Evolutionary conservation across 2,329 filamentous ascomycete genomes (phyloP).

Genomic region (Colletotrichum tropicale): DNA sequence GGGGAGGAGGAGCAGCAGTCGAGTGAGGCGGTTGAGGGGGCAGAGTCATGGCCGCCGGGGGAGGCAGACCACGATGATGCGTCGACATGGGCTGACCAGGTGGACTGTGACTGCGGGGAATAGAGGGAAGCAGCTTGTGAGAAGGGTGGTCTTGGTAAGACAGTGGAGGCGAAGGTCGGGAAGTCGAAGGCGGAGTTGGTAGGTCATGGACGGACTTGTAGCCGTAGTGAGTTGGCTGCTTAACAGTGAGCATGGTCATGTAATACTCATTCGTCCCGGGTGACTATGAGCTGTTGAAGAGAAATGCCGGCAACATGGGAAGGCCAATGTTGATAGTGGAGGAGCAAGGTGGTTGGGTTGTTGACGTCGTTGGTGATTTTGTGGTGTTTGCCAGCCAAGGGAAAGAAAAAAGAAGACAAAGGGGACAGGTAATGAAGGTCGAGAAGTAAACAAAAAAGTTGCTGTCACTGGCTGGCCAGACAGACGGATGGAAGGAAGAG

Average conservation of each 20-base stretch:
- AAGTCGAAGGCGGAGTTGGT: conserved; percentile 61
- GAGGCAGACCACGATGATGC: conserved; percentile 72
- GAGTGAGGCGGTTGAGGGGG: conserved; percentile 48
- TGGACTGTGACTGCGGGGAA: conserved; percentile 51
- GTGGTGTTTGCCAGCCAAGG: not conserved
- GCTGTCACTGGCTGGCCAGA: conserved; percentile 16
- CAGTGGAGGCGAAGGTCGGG: conserved; percentile 60
- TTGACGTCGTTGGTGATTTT: not conserved
- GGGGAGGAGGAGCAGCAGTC: conserved; percentile 12
- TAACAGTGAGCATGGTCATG: conserved; percentile 65
- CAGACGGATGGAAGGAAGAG: conserved; percentile 19
- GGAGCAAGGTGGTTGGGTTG: not conserved
- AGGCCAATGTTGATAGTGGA: not conserved
- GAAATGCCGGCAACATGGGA: conserved; percentile 1
- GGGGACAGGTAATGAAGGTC: conserved; percentile 22
- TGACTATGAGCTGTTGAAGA: conserved; percentile 3
- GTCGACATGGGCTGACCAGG: conserved; percentile 67
- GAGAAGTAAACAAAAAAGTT: conserved; percentile 23
- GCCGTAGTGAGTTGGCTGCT: conserved; percentile 63
- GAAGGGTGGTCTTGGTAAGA: conserved; percentile 49
- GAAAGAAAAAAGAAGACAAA: conserved; percentile 11
- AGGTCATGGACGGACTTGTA: conserved; percentile 67
- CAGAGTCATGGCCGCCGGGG: conserved; percentile 69
- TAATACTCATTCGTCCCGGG: conserved; percentile 24
- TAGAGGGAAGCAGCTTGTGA: conserved; percentile 42